Evolutionary conservation across 352 stramenopile species (phyloP), one percentile per base, ranked within the genome.

Genomic region (Stramenopiles sp.): DNA sequence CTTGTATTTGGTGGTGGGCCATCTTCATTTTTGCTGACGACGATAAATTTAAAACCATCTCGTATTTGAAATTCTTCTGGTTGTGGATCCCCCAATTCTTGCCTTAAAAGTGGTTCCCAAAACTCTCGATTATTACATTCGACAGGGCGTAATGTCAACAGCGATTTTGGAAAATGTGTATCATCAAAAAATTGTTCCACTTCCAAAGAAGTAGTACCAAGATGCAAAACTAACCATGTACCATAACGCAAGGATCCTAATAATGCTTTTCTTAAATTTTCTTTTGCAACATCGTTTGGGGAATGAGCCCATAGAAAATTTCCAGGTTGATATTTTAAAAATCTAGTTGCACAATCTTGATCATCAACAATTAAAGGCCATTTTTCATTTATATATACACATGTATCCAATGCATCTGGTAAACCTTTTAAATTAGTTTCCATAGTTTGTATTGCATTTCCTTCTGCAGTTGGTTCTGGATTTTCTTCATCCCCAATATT

Each of bases 311-410:
- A 85, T 27, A 95, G 85, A 63, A 92, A 89, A 6, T 84, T 84
- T 7, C 90, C 89, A 0, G 87, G 88, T 80, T 95, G 91, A 82
- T 96, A 95, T 78, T 92, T 90, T 79, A 96, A 87, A 53, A 94
- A 95, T 0, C 89, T 87, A 31, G 84, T 86, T 13, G 88, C 90
- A 81, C 94, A 86, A 0, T 86, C 88, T 0, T 85, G 85, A 0
- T 86, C 82, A 65, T 95, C 91, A 7, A 95, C 78, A 7, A 96
- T 81, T 27, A 95, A 80, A 23, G 91, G 91, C 81, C 90, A 95
- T 29, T 88, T 89, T 73, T 96, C 91, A 20, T 86, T 63, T 30
- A 94, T 88, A 76, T 94, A 96, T 43, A 95, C 86, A 0, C 84
- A 86, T 32, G 86, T 84, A 79, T 94, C 90, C 80, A 95, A 90